Percentiles rank a stretch among this genome's conserved stretches.
phyloP scores from a whole-genome alignment of 192 early-diverging fungal species.

The Thamnidium elegans region DNA sequence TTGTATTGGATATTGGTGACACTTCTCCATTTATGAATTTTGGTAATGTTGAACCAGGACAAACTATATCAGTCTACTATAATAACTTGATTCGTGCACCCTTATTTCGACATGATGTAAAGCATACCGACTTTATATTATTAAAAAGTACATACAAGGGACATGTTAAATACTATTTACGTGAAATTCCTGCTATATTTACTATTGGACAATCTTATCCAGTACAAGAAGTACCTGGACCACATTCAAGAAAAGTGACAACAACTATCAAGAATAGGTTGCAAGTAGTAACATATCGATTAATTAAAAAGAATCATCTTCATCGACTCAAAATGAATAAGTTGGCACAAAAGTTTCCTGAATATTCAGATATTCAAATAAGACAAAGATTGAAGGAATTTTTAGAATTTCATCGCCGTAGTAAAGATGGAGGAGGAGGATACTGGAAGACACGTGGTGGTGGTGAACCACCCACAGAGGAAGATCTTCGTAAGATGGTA shows the following conservation, averaged over 20 bases:
- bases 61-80: conserved; percentile 83
- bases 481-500: conserved; percentile 86
- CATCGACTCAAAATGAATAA: conserved; percentile 73
- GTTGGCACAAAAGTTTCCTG: conserved; percentile 79
- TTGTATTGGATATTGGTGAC: conserved; percentile 84
- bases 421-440: conserved; percentile 72
- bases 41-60: conserved; percentile 90
- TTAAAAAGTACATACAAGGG: conserved; percentile 77
- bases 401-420: conserved; percentile 80
- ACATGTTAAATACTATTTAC: conserved; percentile 80
- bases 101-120: conserved; percentile 71
- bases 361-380: conserved; percentile 83
- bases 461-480: conserved; percentile 74
- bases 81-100: conserved; percentile 97
- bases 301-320: conserved; percentile 81
- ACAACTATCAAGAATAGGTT: conserved; percentile 82
- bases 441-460: conserved; percentile 87
- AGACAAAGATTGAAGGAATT: conserved; percentile 94
- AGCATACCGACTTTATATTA: conserved; percentile 81
- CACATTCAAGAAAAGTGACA: conserved; percentile 90
- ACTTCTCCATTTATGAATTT: conserved; percentile 93
- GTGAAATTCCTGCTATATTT: conserved; percentile 80
- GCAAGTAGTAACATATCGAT: conserved; percentile 83
- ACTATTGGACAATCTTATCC: conserved; percentile 93
- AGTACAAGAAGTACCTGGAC: conserved; percentile 89